Base-by-base conservation (phyloP, 139 green algal species). In the Penium margaritaceum region DNA sequence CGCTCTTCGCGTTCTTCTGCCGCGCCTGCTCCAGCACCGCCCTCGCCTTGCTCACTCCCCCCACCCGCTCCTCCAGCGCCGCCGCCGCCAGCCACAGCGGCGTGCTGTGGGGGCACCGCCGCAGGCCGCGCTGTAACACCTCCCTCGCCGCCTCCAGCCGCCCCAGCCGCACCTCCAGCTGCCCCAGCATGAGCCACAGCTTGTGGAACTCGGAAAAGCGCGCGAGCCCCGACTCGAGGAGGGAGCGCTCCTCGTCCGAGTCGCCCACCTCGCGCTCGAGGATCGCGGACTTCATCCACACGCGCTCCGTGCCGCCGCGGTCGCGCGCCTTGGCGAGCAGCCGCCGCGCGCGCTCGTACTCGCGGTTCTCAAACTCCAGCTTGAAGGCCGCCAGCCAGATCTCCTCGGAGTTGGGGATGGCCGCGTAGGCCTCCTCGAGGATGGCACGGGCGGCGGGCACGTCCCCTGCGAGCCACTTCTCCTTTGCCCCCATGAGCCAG, bases 311-410 rank as follows among this genome's bases (percentile, higher is more conserved):
- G 9, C 63, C 63, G 37, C 54, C 72, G 19, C 76, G 86, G 35
- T 91, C 88, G 6, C 92, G 84, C 17, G 92, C 92, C 82, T 93
- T 82, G 7, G 70, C 75, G 2, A 87, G 58, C 17, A 92, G 79
- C 44, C 91, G 71, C 32, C 79, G 72, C 14, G 91, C 91, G 32
- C 91, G 81, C 63, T 89, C 83, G 29, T 85, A 77, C 82, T 97
- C 93, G 21, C 84, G 76, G 67, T 94, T 96, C 74, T 99, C 94
- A 77, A 97, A 97, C 83, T 99, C 94, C 41, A 99, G 86, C 85
- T 98, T 98, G 86, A 97, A 97, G 2, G 94, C 94, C 0, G 94
- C 94, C 63, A 99, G 89, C 87, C 88, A 96, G 75, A 99, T 94
- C 65, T 94, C 89, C 79, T 98, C 91, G 43, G 75, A 90, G 75